Evolutionary conservation across 2,329 filamentous ascomycete species (phyloP).

Genomic region (Nigrospora sphaerica): DNA sequence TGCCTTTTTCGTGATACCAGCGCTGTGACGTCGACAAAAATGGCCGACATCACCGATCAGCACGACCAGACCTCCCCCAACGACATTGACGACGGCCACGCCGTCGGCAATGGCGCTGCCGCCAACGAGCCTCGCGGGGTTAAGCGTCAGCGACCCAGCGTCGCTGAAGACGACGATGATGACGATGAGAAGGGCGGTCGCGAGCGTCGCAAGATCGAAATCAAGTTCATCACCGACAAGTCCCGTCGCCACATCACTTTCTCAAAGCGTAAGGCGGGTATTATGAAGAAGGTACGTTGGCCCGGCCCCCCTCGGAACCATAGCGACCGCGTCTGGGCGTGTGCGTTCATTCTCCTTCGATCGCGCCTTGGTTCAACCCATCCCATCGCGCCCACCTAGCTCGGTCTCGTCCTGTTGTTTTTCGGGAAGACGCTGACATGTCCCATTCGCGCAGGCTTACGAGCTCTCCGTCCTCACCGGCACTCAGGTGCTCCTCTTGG

Average conservation of each 20-base stretch:
- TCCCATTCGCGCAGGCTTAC: constrained; percentile 61
- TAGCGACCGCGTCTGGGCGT: constrained; percentile 11
- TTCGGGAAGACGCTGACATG: neutral
- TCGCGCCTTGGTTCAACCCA: neutral
- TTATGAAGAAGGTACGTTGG: constrained; percentile 95
- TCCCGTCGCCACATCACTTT: constrained; percentile 99
- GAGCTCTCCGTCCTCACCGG: constrained; percentile 95
- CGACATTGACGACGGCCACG: constrained; percentile 66
- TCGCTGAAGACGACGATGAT: constrained; percentile 90
- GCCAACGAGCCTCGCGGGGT: constrained; percentile 69
- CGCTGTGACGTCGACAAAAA: constrained; percentile 29
- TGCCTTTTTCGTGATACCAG: constrained; percentile 45
- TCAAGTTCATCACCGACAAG: constrained; percentile 99
- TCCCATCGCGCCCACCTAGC: constrained; percentile 1
- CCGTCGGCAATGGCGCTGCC: constrained; percentile 65
- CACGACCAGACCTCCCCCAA: constrained; percentile 70
- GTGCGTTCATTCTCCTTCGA: constrained; percentile 2
- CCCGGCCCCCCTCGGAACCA: constrained; percentile 2
- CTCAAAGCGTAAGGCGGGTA: constrained; percentile 98
- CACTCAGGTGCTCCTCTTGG: constrained; percentile 91
- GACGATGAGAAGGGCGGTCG: constrained; percentile 96
- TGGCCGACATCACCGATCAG: constrained; percentile 76
- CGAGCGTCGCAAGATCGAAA: constrained; percentile 99
- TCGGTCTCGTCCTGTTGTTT: too few species aligned
- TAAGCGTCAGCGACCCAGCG: constrained; percentile 80